phyloP scores from a whole-genome alignment of 2,329 filamentous ascomycete genomes.

The Alternaria burnsii region DNA sequence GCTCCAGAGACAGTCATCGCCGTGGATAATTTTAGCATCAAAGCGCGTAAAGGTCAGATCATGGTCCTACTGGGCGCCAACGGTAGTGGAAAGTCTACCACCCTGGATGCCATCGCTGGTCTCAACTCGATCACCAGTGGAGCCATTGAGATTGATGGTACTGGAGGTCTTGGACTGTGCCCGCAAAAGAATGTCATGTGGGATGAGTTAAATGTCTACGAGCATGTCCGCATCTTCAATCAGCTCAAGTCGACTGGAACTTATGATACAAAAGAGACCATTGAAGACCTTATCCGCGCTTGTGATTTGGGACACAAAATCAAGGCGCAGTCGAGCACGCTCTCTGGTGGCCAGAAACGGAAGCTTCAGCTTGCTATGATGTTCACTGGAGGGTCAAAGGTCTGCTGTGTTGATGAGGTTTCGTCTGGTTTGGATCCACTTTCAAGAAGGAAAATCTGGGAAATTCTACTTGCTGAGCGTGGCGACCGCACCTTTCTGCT shows the following conservation, averaged over 20 bases:
- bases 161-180: slow-evolving; percentile 83
- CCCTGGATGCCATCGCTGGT: slow-evolving; percentile 85
- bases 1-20: slow-evolving; percentile 75
- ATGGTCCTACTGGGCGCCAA: slow-evolving; percentile 88
- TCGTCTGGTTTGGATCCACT: slow-evolving; percentile 88
- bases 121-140: slow-evolving; percentile 80
- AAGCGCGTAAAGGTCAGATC: slow-evolving; percentile 80
- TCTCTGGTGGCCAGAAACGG: slow-evolving; percentile 90
- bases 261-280: slow-evolving; percentile 65
- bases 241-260: slow-evolving; percentile 70
- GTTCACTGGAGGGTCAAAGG: slow-evolving; percentile 86
- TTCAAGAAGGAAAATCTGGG: slow-evolving; percentile 89
- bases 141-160: slow-evolving; percentile 77
- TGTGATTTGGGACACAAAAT: slow-evolving; percentile 81
- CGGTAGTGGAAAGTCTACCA: slow-evolving; percentile 89
- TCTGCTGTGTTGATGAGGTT: slow-evolving; percentile 93
- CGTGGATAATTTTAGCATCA: slow-evolving; percentile 76
- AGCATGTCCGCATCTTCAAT: slow-evolving; percentile 87
- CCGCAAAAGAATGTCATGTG: slow-evolving; percentile 95
- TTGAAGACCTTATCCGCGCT: slow-evolving; percentile 69
- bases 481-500: slow-evolving; percentile 83
- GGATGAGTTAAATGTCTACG: slow-evolving; percentile 85
- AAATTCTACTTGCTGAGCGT: slow-evolving; percentile 86
- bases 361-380: slow-evolving; percentile 95
- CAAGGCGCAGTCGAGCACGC: slow-evolving; percentile 74